Evolutionary conservation across 306 rosid genomes (phyloP), one percentile per base, ranked within the genome.

Genomic region (Medicago lupulina): DNA sequence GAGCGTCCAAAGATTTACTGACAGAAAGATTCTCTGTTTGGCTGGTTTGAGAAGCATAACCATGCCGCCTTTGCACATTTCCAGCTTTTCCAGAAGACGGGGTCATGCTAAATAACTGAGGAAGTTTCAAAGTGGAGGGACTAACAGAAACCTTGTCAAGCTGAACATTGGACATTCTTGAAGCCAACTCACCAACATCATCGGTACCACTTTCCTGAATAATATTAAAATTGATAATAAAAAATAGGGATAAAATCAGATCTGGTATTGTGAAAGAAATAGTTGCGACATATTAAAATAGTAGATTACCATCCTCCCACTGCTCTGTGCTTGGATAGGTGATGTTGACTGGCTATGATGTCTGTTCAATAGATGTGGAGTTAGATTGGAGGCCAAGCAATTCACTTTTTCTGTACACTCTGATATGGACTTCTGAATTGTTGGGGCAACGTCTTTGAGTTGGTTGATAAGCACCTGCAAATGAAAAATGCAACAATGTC

Each of bases 381-480:
- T 96, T 70, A 90, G 80, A 87, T 78, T 90, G 78, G 93, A 84
- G 10, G 96, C 78, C 57, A 92, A 83, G 81, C 87, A 84, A 79
- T 88, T 89, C 67, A 92, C 98, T 83, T 89, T 87, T 79, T 92
- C 99, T 25, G 98, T 90, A 88, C 98, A 96, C 68, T 96, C 98
- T 70, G 98, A 87, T 75, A 96, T 96, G 76, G 99, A 92, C 79
- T 85, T 89, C 79, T 92, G 97, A 78, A 96, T 90, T 69, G 93
- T 77, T 3, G 99, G 99, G 85, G 99, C 96, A 83, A 96, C 99
- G 21, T 96, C 98, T 86, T 92, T 96, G 78, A 96, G 90, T 89
- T 96, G 99, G 80, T 96, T 96, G 77, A 92, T 88, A 76, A 96
- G 97, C 50, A 90, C 99, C 99, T 96, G 81, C 79, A 75, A 59